These are phyloP conservation scores for Pythium brassicae DNA, from an alignment of 352 stramenopile genomes.

Conservation along the genomic window DNA sequence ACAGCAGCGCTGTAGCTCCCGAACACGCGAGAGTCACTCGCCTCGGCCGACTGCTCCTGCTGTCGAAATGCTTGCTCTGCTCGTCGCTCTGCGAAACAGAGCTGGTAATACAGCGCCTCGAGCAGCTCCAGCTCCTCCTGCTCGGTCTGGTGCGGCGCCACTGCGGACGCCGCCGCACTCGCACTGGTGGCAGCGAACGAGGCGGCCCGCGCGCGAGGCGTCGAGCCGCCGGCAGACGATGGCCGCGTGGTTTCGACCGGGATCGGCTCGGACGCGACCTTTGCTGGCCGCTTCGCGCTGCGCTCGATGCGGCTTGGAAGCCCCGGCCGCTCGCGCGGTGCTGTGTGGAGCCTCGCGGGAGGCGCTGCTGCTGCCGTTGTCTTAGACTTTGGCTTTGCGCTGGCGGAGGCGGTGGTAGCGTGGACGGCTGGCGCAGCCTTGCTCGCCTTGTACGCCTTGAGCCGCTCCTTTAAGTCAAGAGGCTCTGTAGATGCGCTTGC, in stretches of 20 bases:
- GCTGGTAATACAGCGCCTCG: conserved; percentile 42
- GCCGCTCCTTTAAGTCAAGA: conserved; percentile 33
- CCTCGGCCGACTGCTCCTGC: conserved; percentile 48
- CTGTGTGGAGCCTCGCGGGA: background rate
- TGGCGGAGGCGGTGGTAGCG: background rate
- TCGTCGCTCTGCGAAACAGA: conserved; percentile 43
- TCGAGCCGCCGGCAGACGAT: background rate
- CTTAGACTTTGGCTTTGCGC: no score
- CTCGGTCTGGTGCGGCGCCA: background rate
- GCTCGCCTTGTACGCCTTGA: conserved; percentile 36
- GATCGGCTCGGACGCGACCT: conserved; percentile 8
- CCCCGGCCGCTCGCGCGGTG: conserved; percentile 8
- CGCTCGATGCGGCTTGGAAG: conserved; percentile 22
- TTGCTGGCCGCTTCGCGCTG: conserved; percentile 12
- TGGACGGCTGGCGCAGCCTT: conserved; percentile 12
- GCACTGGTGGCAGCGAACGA: background rate
- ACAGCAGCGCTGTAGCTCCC: no score
- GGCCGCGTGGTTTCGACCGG: conserved; percentile 3
- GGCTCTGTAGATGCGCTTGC: conserved; percentile 4
- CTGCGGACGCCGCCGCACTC: background rate
- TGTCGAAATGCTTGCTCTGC: conserved; percentile 26
- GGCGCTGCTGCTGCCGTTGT: background rate
- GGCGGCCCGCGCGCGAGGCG: background rate
- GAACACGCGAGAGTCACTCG: conserved; percentile 5
- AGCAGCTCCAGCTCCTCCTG: conserved; percentile 48